phyloP scores from a whole-genome alignment of 148 eudicot genomes.

The Rhododendron mucronatum region DNA sequence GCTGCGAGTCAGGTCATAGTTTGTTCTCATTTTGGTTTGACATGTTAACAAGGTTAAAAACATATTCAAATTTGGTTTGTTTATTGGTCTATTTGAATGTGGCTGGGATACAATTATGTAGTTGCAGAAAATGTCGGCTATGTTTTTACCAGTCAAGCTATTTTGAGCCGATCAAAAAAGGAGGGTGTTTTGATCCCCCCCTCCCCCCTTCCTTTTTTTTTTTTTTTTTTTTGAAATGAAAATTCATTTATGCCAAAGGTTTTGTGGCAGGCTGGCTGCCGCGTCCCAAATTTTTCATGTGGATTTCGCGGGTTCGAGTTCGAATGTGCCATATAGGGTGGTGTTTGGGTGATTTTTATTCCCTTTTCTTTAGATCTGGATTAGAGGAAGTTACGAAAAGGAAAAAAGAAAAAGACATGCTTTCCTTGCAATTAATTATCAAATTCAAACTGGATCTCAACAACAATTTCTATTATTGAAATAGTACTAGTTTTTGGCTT shows the following conservation, averaged over 20 bases:
- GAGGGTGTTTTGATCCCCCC: not conserved
- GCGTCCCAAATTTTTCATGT: not conserved
- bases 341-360: too few relatives aligned
- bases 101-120: not conserved
- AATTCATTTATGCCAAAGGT: not conserved
- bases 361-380: not conserved
- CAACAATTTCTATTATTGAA: not conserved
- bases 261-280: not conserved
- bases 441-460: not conserved
- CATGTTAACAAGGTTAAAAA: not conserved
- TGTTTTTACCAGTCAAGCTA: not conserved
- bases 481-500: not conserved
- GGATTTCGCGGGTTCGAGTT: not conserved
- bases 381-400: not conserved
- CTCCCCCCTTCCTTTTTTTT: too few relatives aligned
- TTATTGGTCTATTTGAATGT: not conserved
- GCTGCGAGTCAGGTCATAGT: not conserved
- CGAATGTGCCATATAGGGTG: not conserved
- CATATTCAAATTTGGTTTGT: not conserved
- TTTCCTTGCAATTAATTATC: not conserved
- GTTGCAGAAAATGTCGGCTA: not conserved
- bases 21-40: not conserved
- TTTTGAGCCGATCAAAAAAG: too few relatives aligned
- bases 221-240: too few relatives aligned
- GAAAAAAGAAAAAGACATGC: not conserved